Percentiles rank a stretch among this genome's conserved stretches.
Evolutionary conservation across 148 eudicot genomes (phyloP).

Genomic region (Simmondsia chinensis): DNA sequence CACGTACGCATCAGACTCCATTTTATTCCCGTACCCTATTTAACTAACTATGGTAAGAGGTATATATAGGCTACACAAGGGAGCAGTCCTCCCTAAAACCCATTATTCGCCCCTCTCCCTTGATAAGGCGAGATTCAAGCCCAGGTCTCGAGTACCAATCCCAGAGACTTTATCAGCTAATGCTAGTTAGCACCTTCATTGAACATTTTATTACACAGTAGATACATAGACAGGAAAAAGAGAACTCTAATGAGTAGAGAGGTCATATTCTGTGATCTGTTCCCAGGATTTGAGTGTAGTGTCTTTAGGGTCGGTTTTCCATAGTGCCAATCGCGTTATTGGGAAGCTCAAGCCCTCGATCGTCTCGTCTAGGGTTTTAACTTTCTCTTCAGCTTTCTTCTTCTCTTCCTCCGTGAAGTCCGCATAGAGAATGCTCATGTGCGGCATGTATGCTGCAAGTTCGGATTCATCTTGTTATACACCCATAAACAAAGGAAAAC

Average conservation of each 20-base stretch:
- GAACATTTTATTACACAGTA: not conserved
- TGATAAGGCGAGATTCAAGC: too few relatives aligned
- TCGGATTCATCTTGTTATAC: too few relatives aligned
- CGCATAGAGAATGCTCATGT: constrained; percentile 79
- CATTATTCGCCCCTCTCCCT: too few relatives aligned
- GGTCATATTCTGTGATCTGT: constrained; percentile 52
- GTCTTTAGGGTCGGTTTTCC: constrained; percentile 75
- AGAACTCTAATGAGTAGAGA: constrained; percentile 25
- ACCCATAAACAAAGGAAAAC: too few relatives aligned
- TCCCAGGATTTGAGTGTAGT: constrained; percentile 84
- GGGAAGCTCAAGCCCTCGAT: constrained; percentile 58
- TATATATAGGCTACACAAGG: too few relatives aligned
- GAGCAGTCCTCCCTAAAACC: too few relatives aligned
- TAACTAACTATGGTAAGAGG: too few relatives aligned
- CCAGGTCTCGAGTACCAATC: too few relatives aligned
- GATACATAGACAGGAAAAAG: not conserved
- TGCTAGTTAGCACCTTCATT: too few relatives aligned
- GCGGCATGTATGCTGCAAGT: constrained; percentile 98
- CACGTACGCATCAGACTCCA: too few relatives aligned
- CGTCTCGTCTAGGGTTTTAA: constrained; percentile 46
- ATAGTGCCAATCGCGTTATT: constrained; percentile 57
- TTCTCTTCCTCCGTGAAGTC: constrained; percentile 84
- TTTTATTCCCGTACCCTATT: too few relatives aligned
- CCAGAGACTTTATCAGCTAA: too few relatives aligned
- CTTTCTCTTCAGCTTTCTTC: constrained; percentile 70